Conservation (phyloP, 2,329 filamentous ascomycete genomes). For the Colletotrichum spinosum region DNA sequence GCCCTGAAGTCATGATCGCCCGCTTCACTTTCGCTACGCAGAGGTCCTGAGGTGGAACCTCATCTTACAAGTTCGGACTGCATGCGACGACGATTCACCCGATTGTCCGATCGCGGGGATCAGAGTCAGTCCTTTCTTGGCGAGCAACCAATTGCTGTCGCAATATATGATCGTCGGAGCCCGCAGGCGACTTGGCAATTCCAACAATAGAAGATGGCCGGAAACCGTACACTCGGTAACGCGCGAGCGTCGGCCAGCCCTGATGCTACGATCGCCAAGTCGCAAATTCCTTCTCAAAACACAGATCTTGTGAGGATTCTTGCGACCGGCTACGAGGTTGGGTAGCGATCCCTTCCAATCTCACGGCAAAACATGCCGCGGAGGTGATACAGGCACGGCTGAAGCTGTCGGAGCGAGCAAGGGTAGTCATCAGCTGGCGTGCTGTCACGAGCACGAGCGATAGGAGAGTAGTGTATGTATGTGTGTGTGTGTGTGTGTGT, state of each 20-base stretch:
- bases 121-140: no score
- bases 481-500: no score
- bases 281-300: not conserved
- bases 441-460: not conserved
- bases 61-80: no score
- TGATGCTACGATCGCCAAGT: constrained; percentile 1
- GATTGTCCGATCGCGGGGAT: no score
- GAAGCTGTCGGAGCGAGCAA: constrained; percentile 6
- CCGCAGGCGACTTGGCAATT: not conserved
- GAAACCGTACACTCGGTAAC: constrained; percentile 1
- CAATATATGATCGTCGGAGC: not conserved
- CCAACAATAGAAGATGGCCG: constrained; percentile 7
- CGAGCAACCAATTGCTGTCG: no score
- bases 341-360: not conserved
- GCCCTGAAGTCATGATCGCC: no score
- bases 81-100: no score
- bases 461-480: no score
- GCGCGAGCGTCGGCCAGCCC: not conserved
- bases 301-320: not conserved
- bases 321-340: not conserved
- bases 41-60: no score
- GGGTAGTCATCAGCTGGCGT: not conserved
- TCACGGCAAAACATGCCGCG: constrained; percentile 29
- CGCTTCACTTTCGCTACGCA: no score
- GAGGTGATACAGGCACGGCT: constrained; percentile 18